A percentile compares a stretch with the other conserved stretches of the same genome.
These are phyloP conservation scores for Reutealis trisperma DNA, from an alignment of 345 rosid species.

Conservation along the genomic window DNA sequence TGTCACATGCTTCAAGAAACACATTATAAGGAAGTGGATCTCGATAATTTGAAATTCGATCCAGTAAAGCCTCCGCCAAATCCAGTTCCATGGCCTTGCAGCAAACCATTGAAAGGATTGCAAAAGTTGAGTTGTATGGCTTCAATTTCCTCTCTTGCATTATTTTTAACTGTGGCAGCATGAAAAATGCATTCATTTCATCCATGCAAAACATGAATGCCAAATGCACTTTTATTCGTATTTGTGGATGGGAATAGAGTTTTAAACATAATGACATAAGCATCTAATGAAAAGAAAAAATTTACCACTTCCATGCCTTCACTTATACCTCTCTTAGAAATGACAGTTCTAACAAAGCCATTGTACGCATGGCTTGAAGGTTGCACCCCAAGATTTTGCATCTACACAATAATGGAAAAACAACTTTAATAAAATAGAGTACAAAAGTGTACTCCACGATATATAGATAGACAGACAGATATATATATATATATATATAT, in stretches of 20 bases:
- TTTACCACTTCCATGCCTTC: slow-evolving; percentile 67
- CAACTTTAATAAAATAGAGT: not conserved
- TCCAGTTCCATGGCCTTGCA: slow-evolving; percentile 69
- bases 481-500: no score
- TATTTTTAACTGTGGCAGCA: slow-evolving; percentile 55
- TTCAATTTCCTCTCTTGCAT: slow-evolving; percentile 69
- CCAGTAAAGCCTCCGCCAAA: slow-evolving; percentile 71
- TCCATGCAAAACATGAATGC: slow-evolving; percentile 1
- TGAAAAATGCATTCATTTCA: not conserved
- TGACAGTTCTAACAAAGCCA: slow-evolving; percentile 67
- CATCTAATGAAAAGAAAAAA: not conserved
- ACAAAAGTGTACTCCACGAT: not conserved
- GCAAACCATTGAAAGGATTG: slow-evolving; percentile 59
- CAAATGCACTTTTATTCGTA: not conserved
- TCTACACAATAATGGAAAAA: slow-evolving; percentile 44
- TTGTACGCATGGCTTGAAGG: slow-evolving; percentile 65
- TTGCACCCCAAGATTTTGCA: slow-evolving; percentile 71
- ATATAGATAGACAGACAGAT: no score
- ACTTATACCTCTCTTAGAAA: slow-evolving; percentile 41
- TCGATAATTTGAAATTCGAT: slow-evolving; percentile 48
- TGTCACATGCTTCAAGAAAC: slow-evolving; percentile 65
- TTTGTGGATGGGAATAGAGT: not conserved
- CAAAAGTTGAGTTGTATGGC: slow-evolving; percentile 66
- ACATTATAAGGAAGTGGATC: slow-evolving; percentile 57
- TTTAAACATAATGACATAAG: slow-evolving; percentile 1